Evolutionary conservation across 2,329 filamentous ascomycete species (phyloP), one percentile per base, ranked within the genome.

Genomic region (Podosphaera leucotricha): DNA sequence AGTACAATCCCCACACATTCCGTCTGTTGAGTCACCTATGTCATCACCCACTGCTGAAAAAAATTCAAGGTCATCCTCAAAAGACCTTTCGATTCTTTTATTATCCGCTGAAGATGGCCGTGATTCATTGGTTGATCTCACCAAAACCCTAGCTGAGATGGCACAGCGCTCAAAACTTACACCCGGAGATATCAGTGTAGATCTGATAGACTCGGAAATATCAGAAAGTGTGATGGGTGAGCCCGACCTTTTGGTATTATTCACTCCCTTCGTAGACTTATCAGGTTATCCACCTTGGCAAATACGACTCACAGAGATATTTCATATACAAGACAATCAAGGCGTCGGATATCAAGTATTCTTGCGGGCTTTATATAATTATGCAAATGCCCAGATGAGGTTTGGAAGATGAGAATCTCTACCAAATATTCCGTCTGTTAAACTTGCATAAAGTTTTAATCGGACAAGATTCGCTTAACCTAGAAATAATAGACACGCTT

Each of bases 231-330:
- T 92, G 48, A 90, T 92, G 70, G 69, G 72, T 8, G 87, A 98
- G 61, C 90, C 90, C 2, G 86, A 95, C 58, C 66, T 98, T 13
- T 65, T 98, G 46, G 72, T 98, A 44, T 64, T 93, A 7, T 98
- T 98, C 59, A 76, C 80, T 1, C 82, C 86, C 3, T 74, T 76
- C 42, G 75, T 95, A 44, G 77, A 85, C 58, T 63, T 98, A 38
- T 77, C 84, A 44, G 85, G 90, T 8, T 98, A 95, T 59, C 90
- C 90, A 8, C 90, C 90, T 1, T 98, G 90, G 90, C 90, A 94
- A 62, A 72, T 95, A 48, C 73, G 90, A 38, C 64, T 98, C 57
- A 94, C 86, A 0, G 90, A 98, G 66, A 94, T 98, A 46, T 94
- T 86, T 59, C 73, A 76, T 54, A 65, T 81, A 11, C 70, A 71